Conservation (phyloP, 2,329 filamentous ascomycete genomes). For the Zasmidium citrigriseum region DNA sequence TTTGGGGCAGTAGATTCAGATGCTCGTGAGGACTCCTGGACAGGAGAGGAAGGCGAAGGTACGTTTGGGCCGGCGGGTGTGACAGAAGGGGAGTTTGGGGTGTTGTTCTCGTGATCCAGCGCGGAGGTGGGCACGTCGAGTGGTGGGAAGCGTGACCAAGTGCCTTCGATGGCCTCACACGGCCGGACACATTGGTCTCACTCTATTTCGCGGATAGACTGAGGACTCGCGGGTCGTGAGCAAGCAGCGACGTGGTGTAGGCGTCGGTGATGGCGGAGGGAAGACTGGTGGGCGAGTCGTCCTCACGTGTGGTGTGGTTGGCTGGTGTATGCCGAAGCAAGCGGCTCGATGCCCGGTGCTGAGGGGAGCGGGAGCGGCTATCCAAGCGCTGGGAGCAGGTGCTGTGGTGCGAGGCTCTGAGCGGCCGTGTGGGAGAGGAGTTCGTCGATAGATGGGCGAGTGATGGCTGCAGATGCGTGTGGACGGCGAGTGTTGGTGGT, state of each 20-base stretch:
- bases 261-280: not conserved
- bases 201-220: not conserved
- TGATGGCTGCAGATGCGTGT: no score
- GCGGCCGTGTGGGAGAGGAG: no score
- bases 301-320: not conserved
- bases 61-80: slow-evolving; percentile 34
- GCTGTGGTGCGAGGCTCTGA: not conserved
- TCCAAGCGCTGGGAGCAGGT: not conserved
- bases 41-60: slow-evolving; percentile 21
- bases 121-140: slow-evolving; percentile 24
- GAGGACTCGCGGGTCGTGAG: not conserved
- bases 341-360: not conserved
- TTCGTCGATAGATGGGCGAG: no score
- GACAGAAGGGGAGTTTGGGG: slow-evolving; percentile 29
- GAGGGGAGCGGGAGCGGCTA: not conserved
- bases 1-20: slow-evolving; percentile 34
- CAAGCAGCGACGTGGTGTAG: not conserved
- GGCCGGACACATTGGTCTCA: slow-evolving; percentile 24
- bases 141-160: slow-evolving; percentile 4
- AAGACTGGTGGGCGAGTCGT: not conserved
- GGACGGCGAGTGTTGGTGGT: no score
- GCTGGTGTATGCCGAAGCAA: not conserved
- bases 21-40: slow-evolving; percentile 28
- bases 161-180: slow-evolving; percentile 21
- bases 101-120: slow-evolving; percentile 32